phyloP scores from a whole-genome alignment of 2,329 filamentous ascomycete species.

The Clarireedia paspali region DNA sequence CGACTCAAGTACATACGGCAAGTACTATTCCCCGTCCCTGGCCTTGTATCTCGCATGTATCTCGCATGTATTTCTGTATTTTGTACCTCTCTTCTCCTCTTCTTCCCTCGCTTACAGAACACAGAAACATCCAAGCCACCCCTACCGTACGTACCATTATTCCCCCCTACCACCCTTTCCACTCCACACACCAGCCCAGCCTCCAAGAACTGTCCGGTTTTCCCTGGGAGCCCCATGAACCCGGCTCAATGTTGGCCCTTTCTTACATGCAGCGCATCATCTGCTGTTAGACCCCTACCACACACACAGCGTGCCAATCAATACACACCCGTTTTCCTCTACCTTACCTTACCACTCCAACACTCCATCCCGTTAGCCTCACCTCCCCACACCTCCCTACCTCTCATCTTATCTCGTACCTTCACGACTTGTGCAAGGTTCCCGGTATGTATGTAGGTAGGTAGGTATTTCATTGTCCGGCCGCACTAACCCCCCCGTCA shows the following conservation, averaged over 20 bases:
- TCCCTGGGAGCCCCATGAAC: neutral
- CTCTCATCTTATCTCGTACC: no score
- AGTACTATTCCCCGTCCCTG: neutral
- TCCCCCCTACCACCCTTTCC: neutral
- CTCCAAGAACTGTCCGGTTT: neutral
- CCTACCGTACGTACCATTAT: neutral
- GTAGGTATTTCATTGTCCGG: neutral
- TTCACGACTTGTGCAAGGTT: no score
- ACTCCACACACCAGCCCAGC: neutral
- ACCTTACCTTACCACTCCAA: neutral
- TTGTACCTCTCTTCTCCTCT: neutral
- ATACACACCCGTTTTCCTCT: neutral
- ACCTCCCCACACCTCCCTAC: no score
- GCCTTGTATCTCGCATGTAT: neutral
- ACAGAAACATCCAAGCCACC: neutral
- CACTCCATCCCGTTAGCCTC: no score
- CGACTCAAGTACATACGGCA: slow-evolving; percentile 1
- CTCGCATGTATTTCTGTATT: neutral
- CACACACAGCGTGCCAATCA: no score
- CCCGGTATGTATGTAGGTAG: no score
- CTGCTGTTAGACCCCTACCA: neutral
- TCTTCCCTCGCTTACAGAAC: neutral
- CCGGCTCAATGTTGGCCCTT: slow-evolving; percentile 9
- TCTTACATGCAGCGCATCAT: slow-evolving; percentile 2
- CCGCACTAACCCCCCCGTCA: neutral